Evolutionary conservation across 345 rosid genomes (phyloP).

Genomic region (Linum trigynum): DNA sequence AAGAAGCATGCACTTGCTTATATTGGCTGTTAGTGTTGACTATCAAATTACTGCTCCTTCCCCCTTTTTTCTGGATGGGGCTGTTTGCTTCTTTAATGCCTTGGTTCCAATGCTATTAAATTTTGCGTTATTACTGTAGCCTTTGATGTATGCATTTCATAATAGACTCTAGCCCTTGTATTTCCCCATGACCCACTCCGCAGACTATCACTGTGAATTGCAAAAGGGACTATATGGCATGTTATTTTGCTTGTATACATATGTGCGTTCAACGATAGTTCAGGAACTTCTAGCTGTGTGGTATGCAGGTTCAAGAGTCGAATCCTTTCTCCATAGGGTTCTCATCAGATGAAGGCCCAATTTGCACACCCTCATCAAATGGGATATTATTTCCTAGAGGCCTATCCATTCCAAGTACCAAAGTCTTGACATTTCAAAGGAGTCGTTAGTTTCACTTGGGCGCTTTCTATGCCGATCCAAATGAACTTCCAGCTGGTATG

Average conservation of each 20-base stretch:
- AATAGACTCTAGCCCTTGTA: neutral
- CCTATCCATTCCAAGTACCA: slow-evolving; percentile 60
- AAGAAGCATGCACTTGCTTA: neutral
- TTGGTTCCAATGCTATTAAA: neutral
- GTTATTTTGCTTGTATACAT: slow-evolving; percentile 1
- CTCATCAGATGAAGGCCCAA: slow-evolving; percentile 47
- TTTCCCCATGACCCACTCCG: neutral
- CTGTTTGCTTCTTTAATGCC: neutral
- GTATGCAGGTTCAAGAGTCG: slow-evolving; percentile 69
- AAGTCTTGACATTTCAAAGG: slow-evolving; percentile 54
- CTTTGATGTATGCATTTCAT: neutral
- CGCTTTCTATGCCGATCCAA: slow-evolving; percentile 46
- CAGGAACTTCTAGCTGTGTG: neutral
- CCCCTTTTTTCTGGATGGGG: neutral
- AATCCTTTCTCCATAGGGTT: slow-evolving; percentile 61
- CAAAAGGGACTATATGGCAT: neutral
- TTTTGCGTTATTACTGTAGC: neutral
- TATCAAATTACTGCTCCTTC: neutral
- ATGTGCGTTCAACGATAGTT: neutral
- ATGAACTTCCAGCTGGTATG: slow-evolving; percentile 36
- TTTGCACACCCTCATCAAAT: slow-evolving; percentile 38
- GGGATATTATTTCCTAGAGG: slow-evolving; percentile 54
- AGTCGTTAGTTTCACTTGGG: slow-evolving; percentile 38
- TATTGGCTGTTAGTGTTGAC: neutral
- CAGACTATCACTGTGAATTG: neutral